These are phyloP conservation scores for Cucurbita moschata DNA, from an alignment of 306 rosid genomes.

Conservation along the genomic window DNA sequence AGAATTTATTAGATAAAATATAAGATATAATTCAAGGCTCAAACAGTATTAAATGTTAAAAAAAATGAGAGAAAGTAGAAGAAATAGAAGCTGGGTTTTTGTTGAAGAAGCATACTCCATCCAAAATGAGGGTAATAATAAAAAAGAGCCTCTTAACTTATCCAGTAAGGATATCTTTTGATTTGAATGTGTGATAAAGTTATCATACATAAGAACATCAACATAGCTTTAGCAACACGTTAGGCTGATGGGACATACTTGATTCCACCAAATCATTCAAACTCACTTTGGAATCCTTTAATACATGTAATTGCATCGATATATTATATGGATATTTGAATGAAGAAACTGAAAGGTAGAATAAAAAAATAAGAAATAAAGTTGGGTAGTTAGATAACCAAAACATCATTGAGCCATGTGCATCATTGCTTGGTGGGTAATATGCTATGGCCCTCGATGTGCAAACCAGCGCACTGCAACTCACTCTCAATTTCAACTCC, in stretches of 20 bases:
- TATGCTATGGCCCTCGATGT: background rate
- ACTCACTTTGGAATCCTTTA: background rate
- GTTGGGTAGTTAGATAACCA: constrained; percentile 17
- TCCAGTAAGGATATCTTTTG: background rate
- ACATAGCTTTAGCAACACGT: background rate
- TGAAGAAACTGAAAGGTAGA: background rate
- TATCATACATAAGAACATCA: background rate
- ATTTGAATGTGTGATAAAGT: background rate
- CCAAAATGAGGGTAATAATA: background rate
- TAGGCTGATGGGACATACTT: background rate
- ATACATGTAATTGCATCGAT: background rate
- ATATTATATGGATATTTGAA: background rate
- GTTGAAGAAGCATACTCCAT: background rate
- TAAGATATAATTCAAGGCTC: background rate
- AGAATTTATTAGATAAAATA: background rate
- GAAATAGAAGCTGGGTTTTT: background rate
- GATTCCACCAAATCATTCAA: background rate
- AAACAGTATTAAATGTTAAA: background rate
- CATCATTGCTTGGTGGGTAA: constrained; percentile 2
- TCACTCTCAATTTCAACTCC: constrained; percentile 1
- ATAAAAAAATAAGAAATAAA: background rate
- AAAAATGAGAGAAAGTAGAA: background rate
- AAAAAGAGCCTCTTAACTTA: background rate
- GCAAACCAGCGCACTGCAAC: background rate
- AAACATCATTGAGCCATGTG: constrained; percentile 9